Base-by-base conservation (phyloP, 495 filamentous ascomycete species). In the Darksidea phi region DNA sequence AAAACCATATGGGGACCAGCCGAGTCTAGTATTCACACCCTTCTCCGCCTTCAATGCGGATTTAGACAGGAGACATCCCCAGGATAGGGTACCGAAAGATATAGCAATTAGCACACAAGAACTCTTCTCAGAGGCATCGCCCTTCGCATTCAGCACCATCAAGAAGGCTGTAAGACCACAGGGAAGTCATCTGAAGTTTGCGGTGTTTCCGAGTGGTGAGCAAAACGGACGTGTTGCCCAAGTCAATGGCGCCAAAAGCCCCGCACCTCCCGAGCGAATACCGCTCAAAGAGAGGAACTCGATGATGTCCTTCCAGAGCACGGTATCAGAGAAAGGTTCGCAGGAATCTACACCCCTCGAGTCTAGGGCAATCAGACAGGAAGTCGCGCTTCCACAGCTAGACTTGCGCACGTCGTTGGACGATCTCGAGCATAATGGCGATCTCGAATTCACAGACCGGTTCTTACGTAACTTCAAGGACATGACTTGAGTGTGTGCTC, bases 101-200 rank as follows among this genome's bases (percentile, higher is more conserved):
- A 18, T 24, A 34, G 50, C 50, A 6, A 61, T 69, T 12, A 71
- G 61, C 51, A 69, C 67, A 13, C 70, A 70, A 24, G 57, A 67
- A 11, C 61, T 72, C 0, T 61, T 72, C 36, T 37, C 49, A 12
- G 61, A 63, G 1, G 60, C 57, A n/a, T 67, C 70, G 8, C 67
- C 67, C 2, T 63, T 70, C 43, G 55, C 54, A 5, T 65, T 68
- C 49, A 70, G 67, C 24, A 70, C 67, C 0, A 55, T 54, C 12
- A 69, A 66, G 67, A 72, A 72, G 47, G 6, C 63, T 5, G 15
- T 13, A 12, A 59, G 49, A 34, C 8, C 47, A 11, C 32, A 48
- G 21, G 57, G 46, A 17, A 67, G 59, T 34, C 58, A 26, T 20
- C 50, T 67, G 32, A 63, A 54, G 48, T 67, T 66, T 43, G 57